Conservation (phyloP, 352 stramenopile genomes). For the Phytopythium vexans region DNA sequence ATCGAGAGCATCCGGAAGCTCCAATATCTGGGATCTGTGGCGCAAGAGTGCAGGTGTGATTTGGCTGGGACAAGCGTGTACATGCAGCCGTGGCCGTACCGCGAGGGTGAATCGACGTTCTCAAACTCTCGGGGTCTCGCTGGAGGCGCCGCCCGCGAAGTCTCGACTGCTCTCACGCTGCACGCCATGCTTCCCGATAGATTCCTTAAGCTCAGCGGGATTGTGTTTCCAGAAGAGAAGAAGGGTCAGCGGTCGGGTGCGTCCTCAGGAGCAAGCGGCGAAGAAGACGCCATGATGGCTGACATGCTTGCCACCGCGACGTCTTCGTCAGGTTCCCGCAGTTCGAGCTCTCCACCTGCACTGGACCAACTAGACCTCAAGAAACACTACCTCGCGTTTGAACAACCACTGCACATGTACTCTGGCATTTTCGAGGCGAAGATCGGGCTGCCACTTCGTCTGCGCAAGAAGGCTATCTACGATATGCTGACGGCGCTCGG, state of each 20-base stretch:
- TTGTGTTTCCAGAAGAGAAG: slow-evolving; percentile 66
- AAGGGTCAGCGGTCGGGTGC: slow-evolving; percentile 17
- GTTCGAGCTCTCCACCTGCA: slow-evolving; percentile 19
- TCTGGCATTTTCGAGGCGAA: slow-evolving; percentile 71
- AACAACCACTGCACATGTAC: slow-evolving; percentile 76
- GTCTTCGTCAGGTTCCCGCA: not conserved
- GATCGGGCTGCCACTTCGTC: slow-evolving; percentile 27
- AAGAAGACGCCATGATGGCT: slow-evolving; percentile 25
- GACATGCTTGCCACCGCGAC: slow-evolving; percentile 19
- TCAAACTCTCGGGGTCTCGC: slow-evolving; percentile 43
- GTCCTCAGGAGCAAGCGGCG: not conserved
- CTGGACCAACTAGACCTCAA: slow-evolving; percentile 30
- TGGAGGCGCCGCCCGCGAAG: slow-evolving; percentile 51
- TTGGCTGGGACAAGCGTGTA: slow-evolving; percentile 57
- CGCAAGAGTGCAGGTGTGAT: slow-evolving; percentile 28
- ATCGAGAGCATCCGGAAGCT: slow-evolving; percentile 71
- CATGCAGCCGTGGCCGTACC: slow-evolving; percentile 78
- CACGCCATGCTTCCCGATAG: slow-evolving; percentile 33
- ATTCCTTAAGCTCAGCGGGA: slow-evolving; percentile 60
- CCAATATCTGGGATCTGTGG: slow-evolving; percentile 48
- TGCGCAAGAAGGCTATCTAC: slow-evolving; percentile 70
- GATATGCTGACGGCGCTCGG: slow-evolving; percentile 64
- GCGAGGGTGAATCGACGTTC: slow-evolving; percentile 53
- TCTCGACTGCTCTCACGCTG: slow-evolving; percentile 44
- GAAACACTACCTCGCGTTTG: slow-evolving; percentile 77